A percentile compares a stretch with the other conserved stretches of the same genome.
phyloP scores from a whole-genome alignment of 768 basidiomycete genomes.

The Auriscalpium vulgare region DNA sequence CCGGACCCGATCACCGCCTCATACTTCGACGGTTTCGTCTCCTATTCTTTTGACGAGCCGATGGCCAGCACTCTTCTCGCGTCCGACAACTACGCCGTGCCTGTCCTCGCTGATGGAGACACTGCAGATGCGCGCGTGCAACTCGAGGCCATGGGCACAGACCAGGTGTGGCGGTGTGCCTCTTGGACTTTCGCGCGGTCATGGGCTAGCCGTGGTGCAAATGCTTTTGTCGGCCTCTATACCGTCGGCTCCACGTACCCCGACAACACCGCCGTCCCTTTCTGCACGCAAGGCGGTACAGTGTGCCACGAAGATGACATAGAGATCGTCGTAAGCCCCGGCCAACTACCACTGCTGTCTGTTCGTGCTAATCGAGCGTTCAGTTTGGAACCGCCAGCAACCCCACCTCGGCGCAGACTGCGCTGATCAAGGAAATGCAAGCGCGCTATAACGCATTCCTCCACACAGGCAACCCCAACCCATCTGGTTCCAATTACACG shows the following conservation, averaged over 20 bases:
- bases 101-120: slow-evolving; percentile 19
- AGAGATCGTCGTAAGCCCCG: slow-evolving; percentile 53
- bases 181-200: slow-evolving; percentile 63
- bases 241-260: slow-evolving; percentile 65
- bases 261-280: slow-evolving; percentile 45
- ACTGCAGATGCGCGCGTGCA: slow-evolving; percentile 44
- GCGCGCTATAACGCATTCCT: slow-evolving; percentile 63
- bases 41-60: slow-evolving; percentile 36
- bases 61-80: slow-evolving; percentile 37
- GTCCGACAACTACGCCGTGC: slow-evolving; percentile 39
- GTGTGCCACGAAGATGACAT: slow-evolving; percentile 85
- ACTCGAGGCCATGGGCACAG: slow-evolving; percentile 54
- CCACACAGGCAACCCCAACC: slow-evolving; percentile 54
- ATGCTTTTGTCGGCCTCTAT: slow-evolving; percentile 60
- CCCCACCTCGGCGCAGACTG: slow-evolving; percentile 47
- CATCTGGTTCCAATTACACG: slow-evolving; percentile 30
- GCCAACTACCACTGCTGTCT: background rate
- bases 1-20: slow-evolving; percentile 29
- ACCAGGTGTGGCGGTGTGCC: slow-evolving; percentile 64
- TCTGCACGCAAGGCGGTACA: slow-evolving; percentile 45
- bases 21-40: slow-evolving; percentile 32
- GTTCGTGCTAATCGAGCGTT: background rate
- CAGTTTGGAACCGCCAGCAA: slow-evolving; percentile 46
- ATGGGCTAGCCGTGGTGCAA: slow-evolving; percentile 59
- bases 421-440: slow-evolving; percentile 60